Conservation (phyloP, 23 red algal species). For the Gracilariopsis chorda region DNA sequence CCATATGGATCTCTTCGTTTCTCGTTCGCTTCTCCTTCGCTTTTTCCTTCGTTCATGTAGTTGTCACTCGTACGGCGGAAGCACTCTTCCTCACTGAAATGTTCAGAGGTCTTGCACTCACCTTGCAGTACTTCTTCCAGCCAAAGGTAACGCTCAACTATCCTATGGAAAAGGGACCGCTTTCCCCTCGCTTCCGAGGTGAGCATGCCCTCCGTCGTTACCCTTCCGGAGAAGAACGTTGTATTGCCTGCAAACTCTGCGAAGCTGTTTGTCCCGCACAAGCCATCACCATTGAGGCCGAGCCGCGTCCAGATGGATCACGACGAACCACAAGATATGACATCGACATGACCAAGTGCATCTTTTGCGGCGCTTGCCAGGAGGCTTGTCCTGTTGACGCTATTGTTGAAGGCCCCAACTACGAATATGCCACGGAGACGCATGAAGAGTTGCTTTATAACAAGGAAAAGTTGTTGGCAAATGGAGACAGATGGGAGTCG, state of each 20-base stretch:
- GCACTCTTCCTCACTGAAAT: slow-evolving; percentile 95
- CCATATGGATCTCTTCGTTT: background rate
- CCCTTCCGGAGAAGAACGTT: slow-evolving; percentile 94
- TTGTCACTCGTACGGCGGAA: slow-evolving; percentile 70
- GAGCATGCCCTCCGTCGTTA: slow-evolving; percentile 98
- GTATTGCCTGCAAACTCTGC: slow-evolving; percentile 99
- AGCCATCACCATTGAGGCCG: slow-evolving; percentile 99
- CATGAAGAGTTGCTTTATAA: slow-evolving; percentile 99
- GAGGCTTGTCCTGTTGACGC: slow-evolving; percentile 99
- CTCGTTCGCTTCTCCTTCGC: background rate
- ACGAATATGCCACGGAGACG: slow-evolving; percentile 96
- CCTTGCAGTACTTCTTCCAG: slow-evolving; percentile 93
- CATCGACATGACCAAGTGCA: slow-evolving; percentile 99
- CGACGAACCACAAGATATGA: slow-evolving; percentile 97
- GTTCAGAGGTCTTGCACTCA: slow-evolving; percentile 74
- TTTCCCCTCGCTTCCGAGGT: slow-evolving; percentile 96
- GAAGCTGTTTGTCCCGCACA: slow-evolving; percentile 95
- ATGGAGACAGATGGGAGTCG: slow-evolving; percentile 97
- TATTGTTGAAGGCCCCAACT: slow-evolving; percentile 97
- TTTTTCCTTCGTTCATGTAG: background rate
- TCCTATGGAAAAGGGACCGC: slow-evolving; percentile 95
- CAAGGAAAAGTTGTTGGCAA: slow-evolving; percentile 97
- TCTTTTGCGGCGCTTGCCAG: slow-evolving; percentile 98
- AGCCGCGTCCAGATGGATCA: slow-evolving; percentile 97
- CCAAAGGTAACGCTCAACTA: slow-evolving; percentile 95